Evolutionary conservation across 768 basidiomycete genomes (phyloP), one percentile per base, ranked within the genome.

Genomic region (Phaffia australis): DNA sequence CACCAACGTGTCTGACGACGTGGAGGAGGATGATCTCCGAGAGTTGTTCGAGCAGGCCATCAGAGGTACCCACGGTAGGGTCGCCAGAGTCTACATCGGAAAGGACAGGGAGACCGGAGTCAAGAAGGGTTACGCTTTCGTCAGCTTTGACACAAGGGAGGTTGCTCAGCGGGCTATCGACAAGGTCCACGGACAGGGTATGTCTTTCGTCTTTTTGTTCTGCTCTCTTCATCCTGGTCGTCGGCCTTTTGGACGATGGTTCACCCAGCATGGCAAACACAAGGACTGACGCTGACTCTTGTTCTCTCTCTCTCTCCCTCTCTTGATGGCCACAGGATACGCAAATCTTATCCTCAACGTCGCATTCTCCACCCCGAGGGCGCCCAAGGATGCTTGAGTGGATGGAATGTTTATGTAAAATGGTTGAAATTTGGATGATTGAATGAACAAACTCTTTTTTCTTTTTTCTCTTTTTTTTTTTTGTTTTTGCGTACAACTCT

Each of bases 91-190:
- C 60, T 97, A 92, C 76, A 88, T 99, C 56, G 95, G 94, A 29
- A 82, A 88, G 55, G 95, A 99, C 75, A 81, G 90, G 62, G 93
- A 95, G 73, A 97, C 94, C 11, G 89, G 93, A 56, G 82, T 87
- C 25, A 92, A 92, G 65, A 95, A 94, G 77, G 94, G 94, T 58
- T 95, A 94, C 75, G 94, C 93, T 19, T 98, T 98, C 72, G 93
- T 99, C 64, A 89, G 87, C 75, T 99, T 95, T 73, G 94, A 98
- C 74, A 86, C 86, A 19, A 81, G 81, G 74, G 80, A 82, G 15
- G 79, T 81, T 62, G 95, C 89, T 23, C 88, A 94, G 77, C 82
- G 80, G 74, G 95, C 95, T 52, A 86, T 95, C 79, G 85, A 88
- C 73, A 94, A 91, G 77, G 85, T 92, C 71, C 81, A 97, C 73